phyloP scores from a whole-genome alignment of 1,284 basidiomycete species.

The Sanghuangporus weigelae region DNA sequence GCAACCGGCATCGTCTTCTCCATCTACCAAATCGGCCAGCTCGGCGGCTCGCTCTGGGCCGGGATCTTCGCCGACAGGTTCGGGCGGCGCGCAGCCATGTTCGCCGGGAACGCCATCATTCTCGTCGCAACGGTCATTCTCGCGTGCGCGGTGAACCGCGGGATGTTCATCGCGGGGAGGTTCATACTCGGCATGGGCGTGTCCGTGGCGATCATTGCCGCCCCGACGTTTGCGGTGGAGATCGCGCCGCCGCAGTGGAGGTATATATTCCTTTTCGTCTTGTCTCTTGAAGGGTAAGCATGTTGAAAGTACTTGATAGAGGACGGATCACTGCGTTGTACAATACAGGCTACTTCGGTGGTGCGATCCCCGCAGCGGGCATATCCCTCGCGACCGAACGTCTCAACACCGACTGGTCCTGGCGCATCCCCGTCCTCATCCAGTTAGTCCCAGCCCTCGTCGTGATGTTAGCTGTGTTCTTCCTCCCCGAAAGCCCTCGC shows the following conservation, averaged over 20 bases:
- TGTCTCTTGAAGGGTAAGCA: not conserved
- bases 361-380: slow-evolving; percentile 28
- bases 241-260: slow-evolving; percentile 42
- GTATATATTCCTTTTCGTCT: slow-evolving; percentile 5
- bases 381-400: slow-evolving; percentile 28
- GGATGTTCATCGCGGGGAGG: slow-evolving; percentile 26
- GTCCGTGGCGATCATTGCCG: slow-evolving; percentile 29
- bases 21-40: slow-evolving; percentile 21
- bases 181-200: slow-evolving; percentile 32
- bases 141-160: slow-evolving; percentile 18
- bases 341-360: slow-evolving; percentile 29
- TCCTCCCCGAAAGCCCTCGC: slow-evolving; percentile 20
- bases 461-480: slow-evolving; percentile 20
- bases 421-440: slow-evolving; percentile 22
- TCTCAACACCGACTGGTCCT: slow-evolving; percentile 26
- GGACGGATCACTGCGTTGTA: slow-evolving; percentile 33
- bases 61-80: slow-evolving; percentile 21
- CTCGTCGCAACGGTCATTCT: slow-evolving; percentile 25
- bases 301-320: slow-evolving; percentile 17
- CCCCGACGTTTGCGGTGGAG: slow-evolving; percentile 39
- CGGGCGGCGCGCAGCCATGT: slow-evolving; percentile 31
- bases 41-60: slow-evolving; percentile 22
- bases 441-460: slow-evolving; percentile 18
- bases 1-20: slow-evolving; percentile 22
- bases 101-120: slow-evolving; percentile 16